Base-by-base conservation (phyloP, 345 rosid species). In the Pugionium cornutum region DNA sequence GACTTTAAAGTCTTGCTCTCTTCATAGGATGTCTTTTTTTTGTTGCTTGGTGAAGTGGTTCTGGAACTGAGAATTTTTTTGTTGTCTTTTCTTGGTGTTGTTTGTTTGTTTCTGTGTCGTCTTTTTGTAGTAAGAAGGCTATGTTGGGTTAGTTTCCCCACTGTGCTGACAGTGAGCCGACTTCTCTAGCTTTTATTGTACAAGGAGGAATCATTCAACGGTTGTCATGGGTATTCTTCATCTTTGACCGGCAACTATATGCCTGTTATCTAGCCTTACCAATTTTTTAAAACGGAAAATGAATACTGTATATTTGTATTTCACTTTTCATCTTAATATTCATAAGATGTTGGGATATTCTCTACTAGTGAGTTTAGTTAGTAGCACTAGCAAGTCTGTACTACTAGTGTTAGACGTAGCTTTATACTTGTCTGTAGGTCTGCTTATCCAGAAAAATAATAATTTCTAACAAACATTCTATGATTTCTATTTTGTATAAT, bases 181-280 rank as follows among this genome's bases (percentile, higher is more conserved):
- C 87, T 77, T 80, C 96, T 84, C 85, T 94, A 81, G 95, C 97
- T 83, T 82, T 85, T 76, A 81, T 66, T 88, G 86, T 84, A 75
- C 99, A 84, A 91, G 89, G 90, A 86, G 88, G 95, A 90, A 77
- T 75, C 89, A 67, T 84, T 84, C 89, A 81, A 82, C 75, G 74
- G 95, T 82, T 85, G 54, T 85, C 89, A 83, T 90, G 89, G 95
- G 89, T 88, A 85, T 84, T 84, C 78, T 85, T 86, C 89, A 73
- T 83, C 96, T 84, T 87, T 87, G 70, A 78, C 87, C 74, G 85
- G 96, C 82, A 83, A 79, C 86, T 83, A 82, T 81, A 57, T 83
- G 89, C 88, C 90, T 85, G 88, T 86, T 85, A 77, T 82, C 83
- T 86, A 82, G 91, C 81, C 77, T 75, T 82, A 82, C 79, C 79